Evolutionary conservation across 441 rosid genomes (phyloP).

Genomic region (Erodium moschatum): DNA sequence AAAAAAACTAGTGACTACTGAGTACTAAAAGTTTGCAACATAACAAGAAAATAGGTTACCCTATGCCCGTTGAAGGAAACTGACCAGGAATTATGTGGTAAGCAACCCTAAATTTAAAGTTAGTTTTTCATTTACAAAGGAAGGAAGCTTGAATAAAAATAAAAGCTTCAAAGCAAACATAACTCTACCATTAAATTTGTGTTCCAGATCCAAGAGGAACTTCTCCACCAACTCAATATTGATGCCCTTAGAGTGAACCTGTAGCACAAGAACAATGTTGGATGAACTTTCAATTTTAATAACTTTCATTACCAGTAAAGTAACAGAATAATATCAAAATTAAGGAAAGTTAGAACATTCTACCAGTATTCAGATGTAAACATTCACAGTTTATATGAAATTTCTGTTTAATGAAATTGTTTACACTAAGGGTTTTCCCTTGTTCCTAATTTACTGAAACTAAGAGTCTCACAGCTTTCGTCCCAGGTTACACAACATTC

Average conservation of each 20-base stretch:
- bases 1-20: neutral
- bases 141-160: neutral
- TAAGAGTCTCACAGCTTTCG: too few species aligned
- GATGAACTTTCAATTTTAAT: neutral
- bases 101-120: constrained; percentile 3
- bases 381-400: neutral
- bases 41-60: neutral
- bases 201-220: constrained; percentile 55
- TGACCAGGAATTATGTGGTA: neutral
- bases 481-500: too few species aligned
- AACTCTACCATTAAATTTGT: constrained; percentile 54
- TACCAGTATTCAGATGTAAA: neutral
- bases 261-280: constrained; percentile 16
- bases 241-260: constrained; percentile 85
- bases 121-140: neutral
- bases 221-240: constrained; percentile 68
- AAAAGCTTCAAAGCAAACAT: constrained; percentile 8
- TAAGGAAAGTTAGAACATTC: neutral
- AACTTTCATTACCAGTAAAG: neutral
- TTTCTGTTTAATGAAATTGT: neutral
- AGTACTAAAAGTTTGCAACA: neutral
- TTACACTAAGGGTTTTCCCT: neutral
- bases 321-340: too few species aligned
- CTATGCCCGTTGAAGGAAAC: neutral
- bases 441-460: neutral